Conservation (phyloP, 306 rosid genomes). For the Quercus gilva region DNA sequence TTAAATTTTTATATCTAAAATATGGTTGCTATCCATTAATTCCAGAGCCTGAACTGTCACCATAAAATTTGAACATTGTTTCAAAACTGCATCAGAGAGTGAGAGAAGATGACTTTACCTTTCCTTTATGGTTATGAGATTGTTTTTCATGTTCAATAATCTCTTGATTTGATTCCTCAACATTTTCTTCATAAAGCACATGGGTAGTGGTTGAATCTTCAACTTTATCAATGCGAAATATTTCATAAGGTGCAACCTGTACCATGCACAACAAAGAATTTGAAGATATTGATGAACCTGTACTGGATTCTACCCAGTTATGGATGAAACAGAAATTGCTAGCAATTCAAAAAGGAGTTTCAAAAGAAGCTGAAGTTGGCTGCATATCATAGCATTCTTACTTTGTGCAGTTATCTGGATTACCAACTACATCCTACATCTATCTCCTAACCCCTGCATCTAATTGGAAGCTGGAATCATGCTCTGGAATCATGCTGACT, state of each 20-base stretch:
- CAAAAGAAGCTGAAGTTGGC: background rate
- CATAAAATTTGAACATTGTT: background rate
- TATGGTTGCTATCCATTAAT: background rate
- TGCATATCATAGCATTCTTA: background rate
- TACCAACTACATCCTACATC: background rate
- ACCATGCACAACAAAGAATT: constrained; percentile 11
- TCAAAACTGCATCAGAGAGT: constrained; percentile 1
- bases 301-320: constrained; percentile 1
- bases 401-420: background rate
- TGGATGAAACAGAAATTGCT: background rate
- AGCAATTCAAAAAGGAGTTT: constrained; percentile 9
- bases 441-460: background rate
- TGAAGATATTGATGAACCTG: background rate
- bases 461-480: background rate
- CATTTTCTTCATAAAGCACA: constrained; percentile 44
- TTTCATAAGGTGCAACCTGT: constrained; percentile 83
- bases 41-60: background rate
- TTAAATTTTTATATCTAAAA: background rate
- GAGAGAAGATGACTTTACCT: constrained; percentile 42
- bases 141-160: constrained; percentile 41
- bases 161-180: constrained; percentile 53
- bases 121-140: constrained; percentile 38
- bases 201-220: constrained; percentile 54
- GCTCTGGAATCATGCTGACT: background rate
- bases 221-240: constrained; percentile 61